Base-by-base conservation (phyloP, 495 filamentous ascomycete genomes). In the Antarctomyces pellizariae region DNA sequence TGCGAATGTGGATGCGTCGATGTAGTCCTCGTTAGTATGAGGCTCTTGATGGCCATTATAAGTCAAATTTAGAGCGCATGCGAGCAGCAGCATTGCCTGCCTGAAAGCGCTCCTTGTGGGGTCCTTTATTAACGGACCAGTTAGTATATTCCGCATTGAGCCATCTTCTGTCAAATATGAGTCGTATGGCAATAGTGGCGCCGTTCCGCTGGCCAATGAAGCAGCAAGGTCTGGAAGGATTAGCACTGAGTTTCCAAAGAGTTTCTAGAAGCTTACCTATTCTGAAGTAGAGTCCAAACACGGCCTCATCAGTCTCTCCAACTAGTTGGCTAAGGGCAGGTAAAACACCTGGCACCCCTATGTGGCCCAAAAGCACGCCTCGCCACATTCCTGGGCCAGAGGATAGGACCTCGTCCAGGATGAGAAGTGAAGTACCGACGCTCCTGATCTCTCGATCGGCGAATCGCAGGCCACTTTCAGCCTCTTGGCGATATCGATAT, bases 281-380 rank as follows among this genome's bases (percentile, higher is more conserved):
- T 30, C 28, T 30, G 28, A 30, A 22, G 7, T 5, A 22, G n/a
- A 30, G 28, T 18, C 28, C 20, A 30, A 30, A 22, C 6, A 30
- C 5, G 9, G 28, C 16, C 12, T 20, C 16, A 23, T 22, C 28
- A 4, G 22, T 16, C 4, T 30, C 5, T 7, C 12, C n/a, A 13
- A 4, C 22, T 5, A 25, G 11, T 18, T 5, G 15, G 11, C 7
- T 7, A 6, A 7, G 8, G 4, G 5, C 20, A n/a, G n/a, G n/a
- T n/a, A n/a, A n/a, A n/a, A n/a, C n/a, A n/a, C n/a, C n/a, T n/a
- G n/a, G n/a, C 16, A 13, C 22, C 8, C 6, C 23, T 5, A 12
- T 9, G 6, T 25, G 28, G 7, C 22, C 16, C 7, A 13, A 22
- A 7, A 30, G 18, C 15, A 30, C 4, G 4, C 6, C 15, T 18